A percentile compares a stretch with the other conserved stretches of the same genome.
phyloP scores from a whole-genome alignment of 108 stramenopile genomes.

The Discostella pseudostelligera region DNA sequence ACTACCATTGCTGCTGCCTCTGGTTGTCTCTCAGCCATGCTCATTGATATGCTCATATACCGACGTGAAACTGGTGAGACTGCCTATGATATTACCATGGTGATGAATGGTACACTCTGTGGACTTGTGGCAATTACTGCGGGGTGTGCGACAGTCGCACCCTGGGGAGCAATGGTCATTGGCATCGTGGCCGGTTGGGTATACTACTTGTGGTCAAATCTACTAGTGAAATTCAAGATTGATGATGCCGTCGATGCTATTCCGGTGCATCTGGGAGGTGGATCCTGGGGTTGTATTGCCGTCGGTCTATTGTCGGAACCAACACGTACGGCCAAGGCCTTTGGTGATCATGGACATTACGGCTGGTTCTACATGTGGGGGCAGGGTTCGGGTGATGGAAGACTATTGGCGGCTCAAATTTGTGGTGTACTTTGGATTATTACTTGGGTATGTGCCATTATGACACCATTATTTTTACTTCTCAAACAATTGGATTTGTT shows the following conservation, averaged over 20 bases:
- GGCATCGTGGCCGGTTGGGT: slow-evolving; percentile 64
- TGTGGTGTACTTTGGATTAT: slow-evolving; percentile 66
- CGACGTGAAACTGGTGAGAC: slow-evolving; percentile 40
- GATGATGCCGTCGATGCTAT: slow-evolving; percentile 75
- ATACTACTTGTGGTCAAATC: slow-evolving; percentile 42
- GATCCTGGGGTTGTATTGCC: slow-evolving; percentile 84
- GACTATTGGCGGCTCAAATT: slow-evolving; percentile 72
- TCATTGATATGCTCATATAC: slow-evolving; percentile 52
- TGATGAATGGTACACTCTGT: slow-evolving; percentile 61
- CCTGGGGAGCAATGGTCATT: slow-evolving; percentile 77
- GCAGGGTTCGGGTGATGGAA: slow-evolving; percentile 58
- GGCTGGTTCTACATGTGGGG: slow-evolving; percentile 64
- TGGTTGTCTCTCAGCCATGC: slow-evolving; percentile 66
- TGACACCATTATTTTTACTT: slow-evolving; percentile 79
- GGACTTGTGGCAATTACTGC: slow-evolving; percentile 80
- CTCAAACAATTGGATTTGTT: slow-evolving; percentile 71
- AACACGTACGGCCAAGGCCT: slow-evolving; percentile 17
- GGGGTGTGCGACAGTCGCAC: slow-evolving; percentile 61
- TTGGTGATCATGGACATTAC: slow-evolving; percentile 47
- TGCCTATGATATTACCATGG: slow-evolving; percentile 55
- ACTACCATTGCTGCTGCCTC: slow-evolving; percentile 58
- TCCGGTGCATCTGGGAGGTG: slow-evolving; percentile 75
- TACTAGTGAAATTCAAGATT: slow-evolving; percentile 53
- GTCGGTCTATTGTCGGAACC: slow-evolving; percentile 46
- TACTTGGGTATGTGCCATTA: slow-evolving; percentile 73